A percentile compares a stretch with the other conserved stretches of the same genome.
phyloP scores from a whole-genome alignment of 345 rosid species.

The Gossypium ekmanianum region DNA sequence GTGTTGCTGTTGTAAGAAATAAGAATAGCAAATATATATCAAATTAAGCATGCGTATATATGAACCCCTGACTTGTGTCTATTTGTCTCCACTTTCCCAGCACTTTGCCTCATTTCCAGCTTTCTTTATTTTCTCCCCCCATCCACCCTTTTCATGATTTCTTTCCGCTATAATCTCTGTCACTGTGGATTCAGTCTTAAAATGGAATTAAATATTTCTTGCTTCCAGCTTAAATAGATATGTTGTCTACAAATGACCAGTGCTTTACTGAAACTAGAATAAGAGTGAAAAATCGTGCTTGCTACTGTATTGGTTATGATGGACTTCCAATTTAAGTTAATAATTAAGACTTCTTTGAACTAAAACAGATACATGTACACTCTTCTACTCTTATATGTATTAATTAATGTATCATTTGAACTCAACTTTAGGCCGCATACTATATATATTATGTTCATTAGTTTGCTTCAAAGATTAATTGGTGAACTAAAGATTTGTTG shows the following conservation, averaged over 20 bases:
- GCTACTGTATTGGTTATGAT: background rate
- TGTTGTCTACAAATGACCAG: background rate
- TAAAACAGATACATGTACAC: no score
- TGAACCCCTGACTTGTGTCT: background rate
- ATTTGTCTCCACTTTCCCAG: background rate
- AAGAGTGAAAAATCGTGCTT: background rate
- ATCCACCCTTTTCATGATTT: background rate
- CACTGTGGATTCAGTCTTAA: no score
- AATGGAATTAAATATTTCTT: no score
- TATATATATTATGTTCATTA: background rate
- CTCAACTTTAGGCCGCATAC: background rate
- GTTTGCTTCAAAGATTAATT: slow-evolving; percentile 15
- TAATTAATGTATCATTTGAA: background rate
- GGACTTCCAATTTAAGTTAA: no score
- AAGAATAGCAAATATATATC: background rate
- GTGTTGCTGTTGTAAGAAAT: background rate
- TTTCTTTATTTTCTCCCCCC: background rate
- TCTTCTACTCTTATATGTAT: background rate
- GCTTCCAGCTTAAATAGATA: background rate
- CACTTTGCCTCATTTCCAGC: background rate
- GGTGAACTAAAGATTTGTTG: background rate
- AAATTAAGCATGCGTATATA: background rate
- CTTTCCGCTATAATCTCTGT: background rate
- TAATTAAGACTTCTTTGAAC: no score
- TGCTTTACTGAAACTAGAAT: background rate